A percentile compares a stretch with the other conserved stretches of the same genome.
Conservation (phyloP, 768 basidiomycete genomes). For the Leccinum sublutescens region DNA sequence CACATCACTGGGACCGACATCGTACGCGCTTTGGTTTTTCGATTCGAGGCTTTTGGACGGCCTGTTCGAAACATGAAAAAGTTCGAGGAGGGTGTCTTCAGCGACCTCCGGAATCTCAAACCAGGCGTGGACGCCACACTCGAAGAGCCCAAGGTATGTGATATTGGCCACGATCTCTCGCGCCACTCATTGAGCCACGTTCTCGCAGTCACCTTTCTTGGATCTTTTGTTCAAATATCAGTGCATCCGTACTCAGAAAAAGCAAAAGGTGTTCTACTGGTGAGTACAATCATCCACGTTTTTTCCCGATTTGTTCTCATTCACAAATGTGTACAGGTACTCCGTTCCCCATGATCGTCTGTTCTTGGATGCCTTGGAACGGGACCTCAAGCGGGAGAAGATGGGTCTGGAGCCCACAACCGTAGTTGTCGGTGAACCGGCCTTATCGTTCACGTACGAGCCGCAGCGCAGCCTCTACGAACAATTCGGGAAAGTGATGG, state of each 20-base stretch:
- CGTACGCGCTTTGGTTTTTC: slow-evolving; percentile 90
- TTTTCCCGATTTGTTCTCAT: neutral
- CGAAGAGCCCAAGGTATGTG: slow-evolving; percentile 90
- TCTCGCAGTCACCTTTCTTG: slow-evolving; percentile 77
- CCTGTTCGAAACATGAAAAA: slow-evolving; percentile 94
- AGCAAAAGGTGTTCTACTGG: slow-evolving; percentile 99
- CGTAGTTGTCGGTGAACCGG: slow-evolving; percentile 72
- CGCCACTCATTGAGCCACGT: neutral
- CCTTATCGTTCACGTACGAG: slow-evolving; percentile 86
- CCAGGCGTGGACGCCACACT: slow-evolving; percentile 89
- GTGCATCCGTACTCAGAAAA: slow-evolving; percentile 97
- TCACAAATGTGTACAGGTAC: slow-evolving; percentile 55
- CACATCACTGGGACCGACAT: slow-evolving; percentile 98
- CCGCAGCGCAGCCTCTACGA: slow-evolving; percentile 83
- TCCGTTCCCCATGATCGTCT: slow-evolving; percentile 96
- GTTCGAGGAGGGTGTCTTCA: slow-evolving; percentile 96
- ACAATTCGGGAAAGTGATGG: slow-evolving; percentile 63
- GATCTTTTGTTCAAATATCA: slow-evolving; percentile 95
- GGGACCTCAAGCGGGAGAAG: slow-evolving; percentile 94
- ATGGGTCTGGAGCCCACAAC: slow-evolving; percentile 88
- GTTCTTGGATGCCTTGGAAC: slow-evolving; percentile 94
- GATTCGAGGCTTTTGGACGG: slow-evolving; percentile 89
- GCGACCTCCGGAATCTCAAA: slow-evolving; percentile 89
- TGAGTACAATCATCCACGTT: slow-evolving; percentile 35
- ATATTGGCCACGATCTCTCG: neutral